These are phyloP conservation scores for Colletotrichum truncatum DNA, from an alignment of 2,329 filamentous ascomycete species.

Conservation along the genomic window DNA sequence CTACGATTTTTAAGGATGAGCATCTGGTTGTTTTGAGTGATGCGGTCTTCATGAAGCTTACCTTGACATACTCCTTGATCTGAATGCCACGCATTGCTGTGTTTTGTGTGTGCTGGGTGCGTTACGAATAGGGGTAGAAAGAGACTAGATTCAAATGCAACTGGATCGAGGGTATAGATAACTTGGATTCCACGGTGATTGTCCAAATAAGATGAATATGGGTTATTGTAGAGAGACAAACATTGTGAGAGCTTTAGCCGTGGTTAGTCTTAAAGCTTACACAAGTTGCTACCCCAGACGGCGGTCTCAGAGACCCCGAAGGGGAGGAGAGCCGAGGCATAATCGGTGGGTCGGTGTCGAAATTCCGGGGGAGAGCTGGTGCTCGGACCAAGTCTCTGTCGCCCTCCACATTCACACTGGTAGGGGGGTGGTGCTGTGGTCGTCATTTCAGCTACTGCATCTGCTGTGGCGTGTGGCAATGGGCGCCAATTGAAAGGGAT, in stretches of 20 bases:
- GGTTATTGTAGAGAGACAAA: background rate
- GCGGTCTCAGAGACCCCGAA: conserved; percentile 6
- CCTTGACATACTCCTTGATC: conserved; percentile 78
- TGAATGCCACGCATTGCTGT: conserved; percentile 84
- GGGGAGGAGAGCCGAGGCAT: conserved; percentile 26
- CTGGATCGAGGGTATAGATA: background rate
- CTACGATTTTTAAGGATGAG: conserved; percentile 53
- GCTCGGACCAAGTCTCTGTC: background rate
- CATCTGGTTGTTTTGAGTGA: background rate
- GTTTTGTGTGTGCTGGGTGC: conserved; percentile 36
- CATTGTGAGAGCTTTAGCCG: background rate
- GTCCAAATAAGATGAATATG: background rate
- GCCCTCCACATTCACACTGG: background rate
- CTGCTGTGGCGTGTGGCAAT: background rate
- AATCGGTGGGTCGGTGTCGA: conserved; percentile 11
- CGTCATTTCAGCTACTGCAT: background rate
- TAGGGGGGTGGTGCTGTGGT: background rate
- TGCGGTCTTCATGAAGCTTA: conserved; percentile 41
- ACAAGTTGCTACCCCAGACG: conserved; percentile 23
- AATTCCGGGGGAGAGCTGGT: conserved; percentile 18
- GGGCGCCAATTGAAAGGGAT: background rate
- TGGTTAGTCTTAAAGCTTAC: conserved; percentile 15
- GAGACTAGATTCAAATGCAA: background rate
- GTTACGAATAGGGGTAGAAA: background rate
- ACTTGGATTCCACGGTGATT: fast-evolving